Conservation (phyloP, 1,284 basidiomycete species). For the Schizophyllum amplum region DNA sequence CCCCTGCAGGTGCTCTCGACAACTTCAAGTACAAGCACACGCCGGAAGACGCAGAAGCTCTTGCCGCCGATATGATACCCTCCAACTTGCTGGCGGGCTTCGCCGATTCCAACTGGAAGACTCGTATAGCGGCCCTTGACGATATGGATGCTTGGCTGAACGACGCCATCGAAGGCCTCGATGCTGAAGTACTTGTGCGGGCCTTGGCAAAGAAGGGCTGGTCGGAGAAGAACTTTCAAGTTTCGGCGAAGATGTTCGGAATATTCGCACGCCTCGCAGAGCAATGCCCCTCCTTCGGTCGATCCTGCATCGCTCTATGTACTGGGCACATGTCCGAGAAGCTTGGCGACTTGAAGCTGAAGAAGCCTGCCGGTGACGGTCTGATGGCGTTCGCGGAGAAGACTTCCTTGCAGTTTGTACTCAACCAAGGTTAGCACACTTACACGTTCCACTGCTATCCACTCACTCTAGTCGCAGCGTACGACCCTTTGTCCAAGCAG, state of each 20-base stretch:
- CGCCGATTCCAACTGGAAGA: slow-evolving; percentile 90
- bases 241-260: slow-evolving; percentile 81
- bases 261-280: slow-evolving; percentile 73
- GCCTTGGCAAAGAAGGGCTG: slow-evolving; percentile 91
- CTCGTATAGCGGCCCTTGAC: slow-evolving; percentile 79
- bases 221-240: slow-evolving; percentile 99
- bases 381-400: slow-evolving; percentile 82
- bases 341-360: slow-evolving; percentile 93
- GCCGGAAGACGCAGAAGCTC: slow-evolving; percentile 86
- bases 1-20: slow-evolving; percentile 54
- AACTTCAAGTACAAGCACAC: slow-evolving; percentile 89
- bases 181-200: slow-evolving; percentile 88
- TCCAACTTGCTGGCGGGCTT: slow-evolving; percentile 64
- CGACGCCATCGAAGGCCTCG: slow-evolving; percentile 56
- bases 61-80: slow-evolving; percentile 75
- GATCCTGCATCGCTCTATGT: slow-evolving; percentile 78
- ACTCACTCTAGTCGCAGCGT: slow-evolving; percentile 45
- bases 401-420: slow-evolving; percentile 90
- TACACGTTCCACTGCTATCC: slow-evolving; percentile 1
- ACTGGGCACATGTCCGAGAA: slow-evolving; percentile 90
- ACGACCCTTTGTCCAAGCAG: slow-evolving; percentile 86
- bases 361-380: slow-evolving; percentile 93
- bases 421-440: slow-evolving; percentile 75
- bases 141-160: slow-evolving; percentile 78
- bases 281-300: slow-evolving; percentile 75